phyloP scores from a whole-genome alignment of 2,329 filamentous ascomycete genomes.

The Neocatenulostroma microsporum region DNA sequence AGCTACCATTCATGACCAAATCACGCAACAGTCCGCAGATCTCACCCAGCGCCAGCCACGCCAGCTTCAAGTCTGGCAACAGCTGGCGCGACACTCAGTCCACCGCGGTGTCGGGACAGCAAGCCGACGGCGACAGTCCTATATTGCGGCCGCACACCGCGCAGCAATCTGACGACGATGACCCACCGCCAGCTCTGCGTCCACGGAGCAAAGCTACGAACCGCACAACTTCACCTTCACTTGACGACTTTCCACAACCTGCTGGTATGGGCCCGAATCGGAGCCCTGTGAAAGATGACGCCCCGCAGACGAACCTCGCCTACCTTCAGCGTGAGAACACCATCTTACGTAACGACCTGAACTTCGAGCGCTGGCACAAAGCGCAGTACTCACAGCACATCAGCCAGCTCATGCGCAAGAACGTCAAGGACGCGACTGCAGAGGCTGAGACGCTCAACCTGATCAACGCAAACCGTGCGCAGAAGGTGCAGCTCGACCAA shows the following conservation, averaged over 20 bases:
- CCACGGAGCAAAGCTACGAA: conserved; percentile 15
- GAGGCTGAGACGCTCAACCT: conserved; percentile 78
- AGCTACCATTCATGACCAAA: conserved; percentile 31
- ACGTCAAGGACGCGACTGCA: conserved; percentile 66
- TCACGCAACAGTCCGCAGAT: conserved; percentile 22
- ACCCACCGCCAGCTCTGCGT: conserved; percentile 8
- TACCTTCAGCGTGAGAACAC: conserved; percentile 67
- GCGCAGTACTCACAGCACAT: conserved; percentile 77
- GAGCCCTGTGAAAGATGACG: conserved; percentile 9
- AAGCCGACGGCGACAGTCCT: conserved; percentile 50
- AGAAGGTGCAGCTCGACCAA: conserved; percentile 58
- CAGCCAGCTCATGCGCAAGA: conserved; percentile 65
- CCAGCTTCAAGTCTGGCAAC: conserved; percentile 24
- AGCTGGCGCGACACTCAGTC: conserved; percentile 52
- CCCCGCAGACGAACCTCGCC: conserved; percentile 33
- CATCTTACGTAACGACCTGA: conserved; percentile 68
- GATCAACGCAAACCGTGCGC: conserved; percentile 64
- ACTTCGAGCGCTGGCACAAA: conserved; percentile 76
- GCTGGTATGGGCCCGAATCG: conserved; percentile 3
- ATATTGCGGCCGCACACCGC: conserved; percentile 44
- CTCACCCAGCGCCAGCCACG: conserved; percentile 25
- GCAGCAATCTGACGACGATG: conserved; percentile 13
- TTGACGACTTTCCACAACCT: conserved; percentile 23
- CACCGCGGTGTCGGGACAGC: conserved; percentile 37
- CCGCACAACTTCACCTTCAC: conserved; percentile 12